These are phyloP conservation scores for Cladobotryum mycophilum DNA, from an alignment of 2,329 filamentous ascomycete genomes.

Conservation along the genomic window DNA sequence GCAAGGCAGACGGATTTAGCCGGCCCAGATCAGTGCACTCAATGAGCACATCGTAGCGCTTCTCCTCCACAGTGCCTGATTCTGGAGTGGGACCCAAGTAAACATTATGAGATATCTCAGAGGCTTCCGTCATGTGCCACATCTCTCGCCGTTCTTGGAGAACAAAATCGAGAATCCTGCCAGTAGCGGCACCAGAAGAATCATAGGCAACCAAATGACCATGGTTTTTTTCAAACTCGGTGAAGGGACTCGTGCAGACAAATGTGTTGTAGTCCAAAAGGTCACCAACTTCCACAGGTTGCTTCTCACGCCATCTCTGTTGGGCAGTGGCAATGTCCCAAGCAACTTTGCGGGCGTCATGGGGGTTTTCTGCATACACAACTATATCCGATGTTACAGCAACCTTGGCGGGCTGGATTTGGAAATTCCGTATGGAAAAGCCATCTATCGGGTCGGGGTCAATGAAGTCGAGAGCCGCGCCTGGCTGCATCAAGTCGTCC, in stretches of 20 bases:
- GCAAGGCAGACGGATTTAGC: slow-evolving; percentile 62
- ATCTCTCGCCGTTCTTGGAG: slow-evolving; percentile 87
- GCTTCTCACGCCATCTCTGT: slow-evolving; percentile 62
- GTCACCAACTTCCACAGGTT: slow-evolving; percentile 48
- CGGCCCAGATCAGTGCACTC: slow-evolving; percentile 83
- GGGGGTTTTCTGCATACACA: slow-evolving; percentile 73
- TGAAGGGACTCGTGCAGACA: slow-evolving; percentile 58
- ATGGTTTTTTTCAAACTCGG: slow-evolving; percentile 63
- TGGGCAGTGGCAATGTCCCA: slow-evolving; percentile 72
- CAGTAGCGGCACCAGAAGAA: slow-evolving; percentile 63
- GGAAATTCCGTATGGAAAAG: slow-evolving; percentile 94
- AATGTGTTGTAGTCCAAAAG: slow-evolving; percentile 79
- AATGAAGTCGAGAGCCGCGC: slow-evolving; percentile 56
- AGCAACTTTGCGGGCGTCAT: slow-evolving; percentile 54
- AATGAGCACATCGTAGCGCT: slow-evolving; percentile 75
- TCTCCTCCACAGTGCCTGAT: slow-evolving; percentile 49
- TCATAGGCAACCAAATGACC: slow-evolving; percentile 70
- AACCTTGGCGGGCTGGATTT: slow-evolving; percentile 86
- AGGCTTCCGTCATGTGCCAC: slow-evolving; percentile 84
- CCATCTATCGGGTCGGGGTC: slow-evolving; percentile 83
- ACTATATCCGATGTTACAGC: slow-evolving; percentile 87
- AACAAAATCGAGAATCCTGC: slow-evolving; percentile 79
- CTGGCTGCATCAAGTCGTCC: slow-evolving; percentile 64
- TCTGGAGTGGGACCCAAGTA: slow-evolving; percentile 87
- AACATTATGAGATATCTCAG: slow-evolving; percentile 83